Evolutionary conservation across 768 basidiomycete genomes (phyloP).

Genomic region (Termitomyces sp.): DNA sequence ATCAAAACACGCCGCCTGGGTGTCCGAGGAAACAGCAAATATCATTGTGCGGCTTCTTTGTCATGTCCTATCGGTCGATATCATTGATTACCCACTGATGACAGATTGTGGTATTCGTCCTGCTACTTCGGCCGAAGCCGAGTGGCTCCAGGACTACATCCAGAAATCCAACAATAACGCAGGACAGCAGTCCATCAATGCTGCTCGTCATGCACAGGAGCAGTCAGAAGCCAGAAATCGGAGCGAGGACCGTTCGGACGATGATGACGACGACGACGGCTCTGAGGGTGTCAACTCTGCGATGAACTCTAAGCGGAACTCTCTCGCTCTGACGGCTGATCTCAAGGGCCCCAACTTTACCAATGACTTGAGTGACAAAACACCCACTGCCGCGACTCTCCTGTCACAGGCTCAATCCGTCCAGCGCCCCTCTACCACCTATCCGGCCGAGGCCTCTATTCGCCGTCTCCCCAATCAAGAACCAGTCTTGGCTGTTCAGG

Average conservation of each 20-base stretch:
- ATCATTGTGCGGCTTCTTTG: slow-evolving; percentile 67
- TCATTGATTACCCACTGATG: slow-evolving; percentile 26
- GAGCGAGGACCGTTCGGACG: slow-evolving; percentile 71
- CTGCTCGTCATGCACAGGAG: slow-evolving; percentile 67
- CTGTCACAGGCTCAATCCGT: slow-evolving; percentile 74
- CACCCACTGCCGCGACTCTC: slow-evolving; percentile 73
- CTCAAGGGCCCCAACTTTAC: slow-evolving; percentile 52
- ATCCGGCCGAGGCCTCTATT: slow-evolving; percentile 69
- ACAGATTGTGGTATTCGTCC: slow-evolving; percentile 90
- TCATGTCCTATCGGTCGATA: slow-evolving; percentile 25
- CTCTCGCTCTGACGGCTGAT: slow-evolving; percentile 59
- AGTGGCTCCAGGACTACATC: slow-evolving; percentile 89
- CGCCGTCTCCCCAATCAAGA: slow-evolving; percentile 68
- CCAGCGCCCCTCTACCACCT: slow-evolving; percentile 52
- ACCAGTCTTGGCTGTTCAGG: slow-evolving; percentile 43
- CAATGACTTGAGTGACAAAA: slow-evolving; percentile 77
- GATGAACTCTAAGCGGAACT: slow-evolving; percentile 65
- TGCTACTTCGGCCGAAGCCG: slow-evolving; percentile 85
- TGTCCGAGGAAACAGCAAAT: slow-evolving; percentile 92
- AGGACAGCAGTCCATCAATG: slow-evolving; percentile 67
- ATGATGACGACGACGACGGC: slow-evolving; percentile 85
- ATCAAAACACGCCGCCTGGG: slow-evolving; percentile 94
- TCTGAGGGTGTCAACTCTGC: slow-evolving; percentile 67
- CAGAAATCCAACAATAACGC: slow-evolving; percentile 87
- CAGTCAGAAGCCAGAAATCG: slow-evolving; percentile 54